Conservation (phyloP, 495 filamentous ascomycete genomes). For the Lasiosphaeria miniovina region DNA sequence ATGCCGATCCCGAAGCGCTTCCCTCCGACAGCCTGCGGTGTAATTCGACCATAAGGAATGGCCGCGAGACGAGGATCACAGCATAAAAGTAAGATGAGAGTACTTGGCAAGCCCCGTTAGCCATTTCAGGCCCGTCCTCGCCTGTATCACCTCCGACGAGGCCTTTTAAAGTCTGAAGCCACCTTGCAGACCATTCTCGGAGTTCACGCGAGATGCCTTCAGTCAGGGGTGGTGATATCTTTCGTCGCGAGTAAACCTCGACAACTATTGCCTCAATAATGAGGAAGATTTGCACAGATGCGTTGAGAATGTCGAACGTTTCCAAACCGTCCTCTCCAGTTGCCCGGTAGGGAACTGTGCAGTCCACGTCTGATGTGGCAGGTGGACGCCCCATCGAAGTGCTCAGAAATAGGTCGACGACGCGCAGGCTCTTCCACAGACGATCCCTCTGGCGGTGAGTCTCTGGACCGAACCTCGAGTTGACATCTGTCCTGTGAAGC, state of each 20-base stretch:
- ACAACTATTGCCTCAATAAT: conserved; percentile 41
- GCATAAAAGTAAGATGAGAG: conserved; percentile 46
- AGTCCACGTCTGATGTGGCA: conserved; percentile 57
- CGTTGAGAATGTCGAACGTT: conserved; percentile 41
- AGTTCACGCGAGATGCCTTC: conserved; percentile 46
- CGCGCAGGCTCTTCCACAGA: conserved; percentile 60
- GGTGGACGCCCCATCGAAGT: conserved; percentile 60
- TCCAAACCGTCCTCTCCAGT: conserved; percentile 31
- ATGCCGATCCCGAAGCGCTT: neutral
- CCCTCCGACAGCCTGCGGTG: conserved; percentile 36
- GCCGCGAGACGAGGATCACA: conserved; percentile 44
- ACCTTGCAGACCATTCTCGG: conserved; percentile 42
- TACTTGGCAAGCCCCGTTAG: conserved; percentile 41
- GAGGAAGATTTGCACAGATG: conserved; percentile 41
- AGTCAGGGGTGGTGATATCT: conserved; percentile 44
- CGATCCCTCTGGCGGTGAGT: conserved; percentile 51
- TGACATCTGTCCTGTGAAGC: conserved; percentile 59
- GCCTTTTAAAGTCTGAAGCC: conserved; percentile 36
- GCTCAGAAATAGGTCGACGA: conserved; percentile 59
- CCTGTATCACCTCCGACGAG: conserved; percentile 18
- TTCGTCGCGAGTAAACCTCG: conserved; percentile 44
- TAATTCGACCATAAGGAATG: conserved; percentile 48
- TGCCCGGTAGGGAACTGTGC: conserved; percentile 43
- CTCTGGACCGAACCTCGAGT: conserved; percentile 52
- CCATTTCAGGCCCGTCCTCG: conserved; percentile 16